A percentile compares a stretch with the other conserved stretches of the same genome.
Conservation (phyloP, 768 basidiomycete genomes). For the Pleurotus platypus region DNA sequence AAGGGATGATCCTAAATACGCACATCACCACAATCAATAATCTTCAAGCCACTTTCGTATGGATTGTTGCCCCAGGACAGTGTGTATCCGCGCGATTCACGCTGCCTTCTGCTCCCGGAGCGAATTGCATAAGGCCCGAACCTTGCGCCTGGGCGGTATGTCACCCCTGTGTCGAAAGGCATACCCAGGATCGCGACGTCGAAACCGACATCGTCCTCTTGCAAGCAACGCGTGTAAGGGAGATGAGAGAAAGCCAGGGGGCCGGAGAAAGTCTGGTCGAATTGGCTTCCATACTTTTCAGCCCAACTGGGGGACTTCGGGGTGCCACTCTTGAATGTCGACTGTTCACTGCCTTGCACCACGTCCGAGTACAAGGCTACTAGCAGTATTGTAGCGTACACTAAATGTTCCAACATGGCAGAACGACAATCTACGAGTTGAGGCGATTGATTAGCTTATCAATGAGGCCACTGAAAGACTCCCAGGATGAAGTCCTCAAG, state of each 20-base stretch:
- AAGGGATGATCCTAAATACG: conserved; percentile 9
- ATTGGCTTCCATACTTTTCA: conserved; percentile 71
- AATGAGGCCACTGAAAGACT: background rate
- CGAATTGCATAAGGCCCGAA: conserved; percentile 88
- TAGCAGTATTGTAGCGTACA: background rate
- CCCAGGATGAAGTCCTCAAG: background rate
- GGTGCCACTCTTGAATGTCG: background rate
- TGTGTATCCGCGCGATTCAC: conserved; percentile 56
- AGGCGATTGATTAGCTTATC: too few relatives aligned
- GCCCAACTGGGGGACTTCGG: conserved; percentile 45
- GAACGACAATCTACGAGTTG: too few relatives aligned
- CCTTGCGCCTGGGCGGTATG: conserved; percentile 64
- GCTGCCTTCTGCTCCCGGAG: conserved; percentile 69
- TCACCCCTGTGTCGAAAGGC: conserved; percentile 72
- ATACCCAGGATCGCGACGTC: conserved; percentile 82
- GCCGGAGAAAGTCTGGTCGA: conserved; percentile 75
- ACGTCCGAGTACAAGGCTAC: background rate
- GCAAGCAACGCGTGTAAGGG: conserved; percentile 69
- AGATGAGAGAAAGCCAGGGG: conserved; percentile 82
- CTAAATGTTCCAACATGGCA: background rate
- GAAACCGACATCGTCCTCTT: conserved; percentile 47
- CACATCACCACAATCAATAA: conserved; percentile 87
- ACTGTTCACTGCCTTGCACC: background rate
- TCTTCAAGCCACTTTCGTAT: conserved; percentile 48
- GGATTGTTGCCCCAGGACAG: conserved; percentile 72